Percentiles rank a stretch among this genome's conserved stretches.
Conservation (phyloP, 495 filamentous ascomycete species). For the Polyplosphaeria fusca region DNA sequence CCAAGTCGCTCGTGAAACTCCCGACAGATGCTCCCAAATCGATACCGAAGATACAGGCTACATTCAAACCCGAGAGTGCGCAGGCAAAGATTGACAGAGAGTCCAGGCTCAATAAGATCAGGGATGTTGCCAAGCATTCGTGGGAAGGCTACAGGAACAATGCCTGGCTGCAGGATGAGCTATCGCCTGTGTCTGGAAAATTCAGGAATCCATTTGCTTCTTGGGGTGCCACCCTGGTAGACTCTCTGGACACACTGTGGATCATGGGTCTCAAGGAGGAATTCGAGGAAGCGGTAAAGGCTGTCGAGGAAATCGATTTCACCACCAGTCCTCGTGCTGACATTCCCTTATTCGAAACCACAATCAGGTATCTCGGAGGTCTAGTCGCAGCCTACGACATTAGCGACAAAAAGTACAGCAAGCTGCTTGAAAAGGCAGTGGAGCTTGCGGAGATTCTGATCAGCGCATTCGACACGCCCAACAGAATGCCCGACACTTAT, state of each 20-base stretch:
- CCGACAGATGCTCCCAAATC: conserved; percentile 65
- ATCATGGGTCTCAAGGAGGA: conserved; percentile 90
- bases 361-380: conserved; percentile 45
- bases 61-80: conserved; percentile 61
- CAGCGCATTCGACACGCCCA: conserved; percentile 92
- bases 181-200: conserved; percentile 42
- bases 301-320: conserved; percentile 82
- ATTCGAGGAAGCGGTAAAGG: conserved; percentile 79
- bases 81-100: conserved; percentile 27
- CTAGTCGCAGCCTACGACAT: conserved; percentile 44
- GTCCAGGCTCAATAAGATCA: conserved; percentile 53
- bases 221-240: conserved; percentile 93
- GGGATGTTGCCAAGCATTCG: conserved; percentile 36
- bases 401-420: conserved; percentile 58
- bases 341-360: conserved; percentile 46
- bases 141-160: conserved; percentile 44
- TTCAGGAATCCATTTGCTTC: conserved; percentile 76
- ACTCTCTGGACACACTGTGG: conserved; percentile 91
- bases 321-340: conserved; percentile 58
- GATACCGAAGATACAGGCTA: conserved; percentile 74
- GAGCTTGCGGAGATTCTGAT: conserved; percentile 88
- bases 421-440: conserved; percentile 79
- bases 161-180: conserved; percentile 45
- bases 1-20: conserved; percentile 49
- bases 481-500: conserved; percentile 86